Conservation (phyloP, 441 rosid genomes). For the Mallotus repandus region DNA sequence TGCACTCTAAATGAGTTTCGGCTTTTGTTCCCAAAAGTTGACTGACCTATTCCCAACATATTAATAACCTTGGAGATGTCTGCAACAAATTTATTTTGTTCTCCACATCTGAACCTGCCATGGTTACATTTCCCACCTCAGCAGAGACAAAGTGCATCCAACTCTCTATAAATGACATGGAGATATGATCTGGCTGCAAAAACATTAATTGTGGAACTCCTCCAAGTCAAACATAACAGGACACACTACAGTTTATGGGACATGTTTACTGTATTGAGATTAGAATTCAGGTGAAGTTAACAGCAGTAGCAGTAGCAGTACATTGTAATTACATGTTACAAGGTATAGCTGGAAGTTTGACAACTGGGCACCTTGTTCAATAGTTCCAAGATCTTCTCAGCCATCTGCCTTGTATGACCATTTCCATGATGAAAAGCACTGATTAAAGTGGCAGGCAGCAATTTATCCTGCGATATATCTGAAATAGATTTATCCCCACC, state of each 20-base stretch:
- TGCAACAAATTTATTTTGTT: neutral
- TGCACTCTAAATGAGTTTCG: neutral
- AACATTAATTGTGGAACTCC: neutral
- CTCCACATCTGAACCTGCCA: neutral
- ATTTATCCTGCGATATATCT: constrained; percentile 71
- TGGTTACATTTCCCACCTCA: neutral
- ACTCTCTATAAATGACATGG: neutral
- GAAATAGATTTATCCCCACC: constrained; percentile 57
- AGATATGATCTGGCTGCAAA: neutral
- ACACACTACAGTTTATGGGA: neutral
- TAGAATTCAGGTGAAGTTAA: neutral
- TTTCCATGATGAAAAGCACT: constrained; percentile 81
- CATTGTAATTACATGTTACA: constrained; percentile 20
- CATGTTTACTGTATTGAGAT: neutral
- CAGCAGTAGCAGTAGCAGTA: neutral
- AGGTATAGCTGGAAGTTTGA: constrained; percentile 32
- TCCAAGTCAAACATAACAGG: neutral
- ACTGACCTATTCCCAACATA: neutral
- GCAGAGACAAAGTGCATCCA: neutral
- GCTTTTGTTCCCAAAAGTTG: too few species aligned
- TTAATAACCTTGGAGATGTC: neutral
- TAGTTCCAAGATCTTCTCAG: constrained; percentile 74
- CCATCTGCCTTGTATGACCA: constrained; percentile 72
- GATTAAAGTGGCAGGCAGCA: constrained; percentile 62
- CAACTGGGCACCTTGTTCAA: constrained; percentile 71